Base-by-base conservation (phyloP, 2,329 filamentous ascomycete genomes). In the Aspergillus fumigatiaffinis region DNA sequence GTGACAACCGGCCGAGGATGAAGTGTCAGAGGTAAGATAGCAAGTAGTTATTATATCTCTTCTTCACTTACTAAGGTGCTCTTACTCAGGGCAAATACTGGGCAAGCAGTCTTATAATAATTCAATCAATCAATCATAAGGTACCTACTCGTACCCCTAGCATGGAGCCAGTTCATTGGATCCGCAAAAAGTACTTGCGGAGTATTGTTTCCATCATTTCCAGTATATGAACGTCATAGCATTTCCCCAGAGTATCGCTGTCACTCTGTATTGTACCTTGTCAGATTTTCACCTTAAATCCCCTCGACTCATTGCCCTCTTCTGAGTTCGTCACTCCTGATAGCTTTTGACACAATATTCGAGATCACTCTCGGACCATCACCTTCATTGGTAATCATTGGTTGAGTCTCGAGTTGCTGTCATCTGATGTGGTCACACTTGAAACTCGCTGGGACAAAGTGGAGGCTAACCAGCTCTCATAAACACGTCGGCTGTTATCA, bases 341-440 rank as follows among this genome's bases (percentile, higher is more conserved):
- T 38, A 17, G 32, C 5, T 38, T 35, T 38, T 38, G 32, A 38
- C 32, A 38, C 5, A 17, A 38, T 38, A 38, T 38, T 38, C 32
- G 3, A 38, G 32, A 38, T 17, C 28, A 42, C 50, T 4, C 6
- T 25, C n/a, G 8, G 14, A 23, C 9, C 26, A 26, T 26, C 10
- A 26, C 5, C 5, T 38, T 17, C 14, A 38, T 38, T 17, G 32
- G 14, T 38, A 17, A 17, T 38, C 14, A 38, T 17, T 17, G 32
- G 14, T 17, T 38, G 32, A 17, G 14, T 17, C 14, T 38, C 32
- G 17, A 38, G 32, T 38, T 17, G 32, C 52, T 54, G 55, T 65
- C 65, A 66, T 67, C 64, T 66, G 64, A 66, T 60, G 62, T 52
- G 53, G 50, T 65, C 64, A 67, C 59, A 55, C 58, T 53, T 44